Conservation (phyloP, 2,329 filamentous ascomycete species). For the Stromatinia cepivora region DNA sequence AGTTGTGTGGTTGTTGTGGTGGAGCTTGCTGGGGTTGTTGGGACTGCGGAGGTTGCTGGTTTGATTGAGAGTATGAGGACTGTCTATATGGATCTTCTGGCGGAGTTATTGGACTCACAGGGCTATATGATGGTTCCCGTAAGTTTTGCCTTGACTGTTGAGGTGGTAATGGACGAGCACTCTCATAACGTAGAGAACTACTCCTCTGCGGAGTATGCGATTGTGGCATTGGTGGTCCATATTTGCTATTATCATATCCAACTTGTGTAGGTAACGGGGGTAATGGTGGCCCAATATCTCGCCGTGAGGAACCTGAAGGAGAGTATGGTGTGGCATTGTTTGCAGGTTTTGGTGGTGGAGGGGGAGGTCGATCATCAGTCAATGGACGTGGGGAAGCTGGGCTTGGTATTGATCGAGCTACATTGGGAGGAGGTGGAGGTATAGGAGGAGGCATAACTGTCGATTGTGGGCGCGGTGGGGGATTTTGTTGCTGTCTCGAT, state of each 20-base stretch:
- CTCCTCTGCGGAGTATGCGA: conserved; percentile 39
- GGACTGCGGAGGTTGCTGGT: conserved; percentile 30
- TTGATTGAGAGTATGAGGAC: conserved; percentile 30
- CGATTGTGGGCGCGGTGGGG: conserved; percentile 42
- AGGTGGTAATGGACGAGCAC: conserved; percentile 37
- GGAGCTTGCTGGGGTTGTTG: conserved; percentile 24
- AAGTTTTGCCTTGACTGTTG: conserved; percentile 35
- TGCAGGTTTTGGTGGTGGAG: conserved; percentile 41
- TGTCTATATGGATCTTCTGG: conserved; percentile 31
- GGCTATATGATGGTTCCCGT: conserved; percentile 34
- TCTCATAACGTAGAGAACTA: conserved; percentile 39
- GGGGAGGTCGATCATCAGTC: conserved; percentile 34
- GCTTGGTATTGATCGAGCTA: conserved; percentile 49
- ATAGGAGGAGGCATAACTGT: conserved; percentile 60
- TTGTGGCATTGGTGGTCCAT: conserved; percentile 31
- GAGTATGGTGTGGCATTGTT: conserved; percentile 29
- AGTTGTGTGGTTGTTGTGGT: conserved; percentile 16
- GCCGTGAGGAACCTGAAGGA: conserved; percentile 27
- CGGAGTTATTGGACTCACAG: conserved; percentile 36
- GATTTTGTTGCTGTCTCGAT: conserved; percentile 60
- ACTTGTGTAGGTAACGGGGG: conserved; percentile 39
- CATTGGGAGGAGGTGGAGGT: conserved; percentile 70
- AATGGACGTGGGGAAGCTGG: conserved; percentile 40
- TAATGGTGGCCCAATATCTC: conserved; percentile 39
- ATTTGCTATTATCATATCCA: conserved; percentile 29